Evolutionary conservation across 768 basidiomycete species (phyloP), one percentile per base, ranked within the genome.

Genomic region (Termitomyces sp.): DNA sequence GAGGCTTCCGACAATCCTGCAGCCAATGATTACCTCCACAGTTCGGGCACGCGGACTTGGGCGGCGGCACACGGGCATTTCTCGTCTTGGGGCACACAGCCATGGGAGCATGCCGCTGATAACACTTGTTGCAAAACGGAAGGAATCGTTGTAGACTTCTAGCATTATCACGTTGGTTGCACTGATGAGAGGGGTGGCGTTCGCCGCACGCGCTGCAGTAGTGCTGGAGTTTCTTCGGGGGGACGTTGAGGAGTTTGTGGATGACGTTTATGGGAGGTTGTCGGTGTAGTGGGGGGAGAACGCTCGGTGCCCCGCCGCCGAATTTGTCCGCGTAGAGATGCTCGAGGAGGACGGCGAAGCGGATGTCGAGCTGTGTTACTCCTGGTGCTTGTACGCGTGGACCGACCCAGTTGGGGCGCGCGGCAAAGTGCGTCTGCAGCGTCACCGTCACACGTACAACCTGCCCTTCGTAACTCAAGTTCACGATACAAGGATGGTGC

Each of bases 301-400:
- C 39, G 8, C 27, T 31, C 1, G 57, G 52, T 6, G 20, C n/a
- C 16, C 39, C 45, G 22, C 55, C 58, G 11, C 31, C 47, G 46
- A 47, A 61, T 5, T 48, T 8, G 11, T 51, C 16, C 0, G 16
- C 20, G 54, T 60, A 66, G 8, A 65, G 54, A 0, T 27, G 58
- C 61, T 85, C 81, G n/a, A 79, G 62, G 13, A 70, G 68, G 8
- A 69, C 67, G 8, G 81, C 83, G 36, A 83, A 68, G 48, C 82
- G 79, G 34, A 83, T 57, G 61, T 86, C 84, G 33, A 79, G 79
- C 6, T 70, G 65, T 0, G 84, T 84, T 46, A 84, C 75, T 13
- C 81, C 78, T 0, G 81, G 73, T 4, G 55, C 45, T 11, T 3
- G 8, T 0, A 18, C 0, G 41, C 8, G 41, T 13, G 34, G 27